Conservation (phyloP, 2,329 filamentous ascomycete genomes). For the Claviceps maximensis region DNA sequence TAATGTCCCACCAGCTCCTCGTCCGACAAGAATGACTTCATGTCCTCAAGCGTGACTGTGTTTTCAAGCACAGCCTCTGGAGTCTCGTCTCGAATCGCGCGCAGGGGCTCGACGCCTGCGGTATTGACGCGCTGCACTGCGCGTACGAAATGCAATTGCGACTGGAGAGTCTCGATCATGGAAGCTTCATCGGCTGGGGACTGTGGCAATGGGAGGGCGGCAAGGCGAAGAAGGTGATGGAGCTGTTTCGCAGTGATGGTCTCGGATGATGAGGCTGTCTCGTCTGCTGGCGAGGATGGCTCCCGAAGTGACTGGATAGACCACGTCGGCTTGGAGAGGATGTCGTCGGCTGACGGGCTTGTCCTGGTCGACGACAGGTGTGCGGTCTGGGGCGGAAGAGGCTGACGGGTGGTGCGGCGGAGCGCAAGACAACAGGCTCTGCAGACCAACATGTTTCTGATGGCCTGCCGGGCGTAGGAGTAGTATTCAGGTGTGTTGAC, state of each 20-base stretch:
- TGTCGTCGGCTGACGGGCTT: conserved; percentile 18
- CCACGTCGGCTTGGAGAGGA: conserved; percentile 66
- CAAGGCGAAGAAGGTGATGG: conserved; percentile 75
- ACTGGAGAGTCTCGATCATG: conserved; percentile 63
- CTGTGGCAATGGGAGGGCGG: conserved; percentile 65
- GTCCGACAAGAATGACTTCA: conserved; percentile 40
- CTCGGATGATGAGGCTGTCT: conserved; percentile 14
- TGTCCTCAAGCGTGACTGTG: conserved; percentile 43
- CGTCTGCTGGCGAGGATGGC: conserved; percentile 5
- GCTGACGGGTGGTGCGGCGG: conserved; percentile 9
- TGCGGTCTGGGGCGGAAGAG: conserved; percentile 5
- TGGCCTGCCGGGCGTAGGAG: neutral
- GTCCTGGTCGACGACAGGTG: conserved; percentile 5
- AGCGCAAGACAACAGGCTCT: conserved; percentile 17
- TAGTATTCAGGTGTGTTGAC: too few species aligned
- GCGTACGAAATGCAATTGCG: conserved; percentile 83
- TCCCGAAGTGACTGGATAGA: conserved; percentile 57
- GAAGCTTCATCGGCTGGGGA: conserved; percentile 47
- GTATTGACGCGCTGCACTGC: conserved; percentile 73
- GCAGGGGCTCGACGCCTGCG: conserved; percentile 55
- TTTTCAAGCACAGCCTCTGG: conserved; percentile 43
- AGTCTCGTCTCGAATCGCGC: conserved; percentile 73
- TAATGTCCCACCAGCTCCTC: conserved; percentile 51
- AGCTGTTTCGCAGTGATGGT: conserved; percentile 55
- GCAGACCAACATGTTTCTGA: conserved; percentile 18